A percentile compares a stretch with the other conserved stretches of the same genome.
Conservation (phyloP, 176 grass and related monocot species). For the Phragmites australis region DNA sequence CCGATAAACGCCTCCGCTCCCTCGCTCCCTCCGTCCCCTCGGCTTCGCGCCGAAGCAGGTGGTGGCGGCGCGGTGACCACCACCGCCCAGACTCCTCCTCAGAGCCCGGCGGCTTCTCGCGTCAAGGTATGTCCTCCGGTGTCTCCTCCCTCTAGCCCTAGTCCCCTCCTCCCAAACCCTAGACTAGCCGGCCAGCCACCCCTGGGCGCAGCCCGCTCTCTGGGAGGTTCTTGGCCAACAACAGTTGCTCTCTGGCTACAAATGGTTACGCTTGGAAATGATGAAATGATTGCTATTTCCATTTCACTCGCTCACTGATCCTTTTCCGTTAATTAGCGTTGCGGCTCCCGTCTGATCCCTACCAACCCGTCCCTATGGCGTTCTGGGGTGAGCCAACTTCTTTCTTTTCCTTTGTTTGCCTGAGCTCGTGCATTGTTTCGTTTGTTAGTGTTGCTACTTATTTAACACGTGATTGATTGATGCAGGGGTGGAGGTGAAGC, state of each 20-base stretch:
- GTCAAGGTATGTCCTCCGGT: not conserved
- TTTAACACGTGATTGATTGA: not conserved
- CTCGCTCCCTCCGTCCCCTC: not conserved
- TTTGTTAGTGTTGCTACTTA: not conserved
- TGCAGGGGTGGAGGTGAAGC: conserved; percentile 86
- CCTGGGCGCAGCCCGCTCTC: too few relatives aligned
- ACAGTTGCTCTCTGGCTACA: too few relatives aligned
- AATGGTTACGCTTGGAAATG: too few relatives aligned
- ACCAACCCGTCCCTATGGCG: not conserved
- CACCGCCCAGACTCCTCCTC: not conserved
- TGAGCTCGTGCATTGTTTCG: not conserved
- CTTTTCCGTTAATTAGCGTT: not conserved
- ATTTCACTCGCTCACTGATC: not conserved
- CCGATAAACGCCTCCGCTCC: conserved; percentile 3
- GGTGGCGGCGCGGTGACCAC: not conserved
- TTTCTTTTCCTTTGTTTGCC: not conserved
- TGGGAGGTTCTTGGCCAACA: too few relatives aligned
- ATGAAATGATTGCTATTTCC: not conserved
- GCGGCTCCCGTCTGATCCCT: not conserved
- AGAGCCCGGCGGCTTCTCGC: not conserved
- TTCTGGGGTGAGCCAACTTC: conserved; percentile 25
- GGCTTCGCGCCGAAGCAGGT: not conserved
- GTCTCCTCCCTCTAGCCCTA: not conserved
- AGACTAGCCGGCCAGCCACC: too few relatives aligned
- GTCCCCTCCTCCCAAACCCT: not conserved